These are phyloP conservation scores for Fusarium liriodendri DNA, from an alignment of 2,329 filamentous ascomycete species.

Conservation along the genomic window DNA sequence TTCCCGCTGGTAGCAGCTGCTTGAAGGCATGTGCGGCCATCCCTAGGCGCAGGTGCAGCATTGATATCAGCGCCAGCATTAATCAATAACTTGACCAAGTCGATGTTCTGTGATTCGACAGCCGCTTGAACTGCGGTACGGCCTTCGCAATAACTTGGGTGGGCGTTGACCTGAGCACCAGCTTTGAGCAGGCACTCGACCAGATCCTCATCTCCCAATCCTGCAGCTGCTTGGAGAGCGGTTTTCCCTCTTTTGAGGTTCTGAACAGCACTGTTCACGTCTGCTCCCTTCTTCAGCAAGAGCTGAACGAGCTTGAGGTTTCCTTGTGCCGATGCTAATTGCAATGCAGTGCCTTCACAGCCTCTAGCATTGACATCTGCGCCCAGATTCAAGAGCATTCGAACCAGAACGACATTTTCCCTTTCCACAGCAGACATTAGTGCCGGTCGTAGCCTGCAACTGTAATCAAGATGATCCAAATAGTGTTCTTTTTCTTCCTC, in stretches of 20 bases:
- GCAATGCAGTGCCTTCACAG: neutral
- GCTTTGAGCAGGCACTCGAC: neutral
- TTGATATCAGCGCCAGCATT: neutral
- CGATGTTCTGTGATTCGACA: neutral
- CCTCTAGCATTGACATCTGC: neutral
- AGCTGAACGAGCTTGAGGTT: neutral
- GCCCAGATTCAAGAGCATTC: neutral
- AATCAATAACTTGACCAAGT: neutral
- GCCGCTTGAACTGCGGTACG: neutral
- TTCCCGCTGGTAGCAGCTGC: neutral
- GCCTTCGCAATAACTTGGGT: neutral
- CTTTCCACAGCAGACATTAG: neutral
- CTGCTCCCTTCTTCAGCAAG: neutral
- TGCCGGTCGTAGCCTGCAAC: neutral
- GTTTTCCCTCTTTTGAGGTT: neutral
- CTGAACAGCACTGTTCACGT: neutral
- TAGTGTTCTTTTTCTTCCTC: neutral
- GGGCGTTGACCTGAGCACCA: neutral
- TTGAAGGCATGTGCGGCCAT: neutral
- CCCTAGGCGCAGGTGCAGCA: neutral
- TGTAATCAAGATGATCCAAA: rapidly evolving
- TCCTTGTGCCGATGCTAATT: neutral
- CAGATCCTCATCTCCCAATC: neutral
- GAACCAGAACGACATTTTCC: neutral
- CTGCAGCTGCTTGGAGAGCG: neutral